phyloP scores from a whole-genome alignment of 2,329 filamentous ascomycete genomes.

The Botryotinia globosa region DNA sequence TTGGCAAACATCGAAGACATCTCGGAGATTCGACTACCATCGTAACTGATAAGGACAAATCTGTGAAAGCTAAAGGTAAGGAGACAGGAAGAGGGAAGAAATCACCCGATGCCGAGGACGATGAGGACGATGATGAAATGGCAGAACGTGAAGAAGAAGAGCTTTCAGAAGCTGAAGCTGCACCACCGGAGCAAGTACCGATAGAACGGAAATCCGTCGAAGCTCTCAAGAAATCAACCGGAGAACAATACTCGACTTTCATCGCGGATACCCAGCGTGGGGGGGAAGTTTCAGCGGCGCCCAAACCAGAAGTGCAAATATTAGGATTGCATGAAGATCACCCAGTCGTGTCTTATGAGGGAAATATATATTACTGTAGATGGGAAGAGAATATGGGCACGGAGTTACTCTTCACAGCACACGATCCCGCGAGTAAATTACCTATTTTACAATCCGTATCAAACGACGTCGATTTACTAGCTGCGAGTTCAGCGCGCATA shows the following conservation, averaged over 20 bases:
- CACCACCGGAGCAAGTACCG: conserved; percentile 28
- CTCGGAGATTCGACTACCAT: conserved; percentile 15
- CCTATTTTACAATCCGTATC: conserved; percentile 51
- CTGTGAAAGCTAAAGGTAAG: neutral
- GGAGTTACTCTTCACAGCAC: conserved; percentile 68
- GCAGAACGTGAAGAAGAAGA: conserved; percentile 27
- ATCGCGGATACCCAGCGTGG: conserved; percentile 23
- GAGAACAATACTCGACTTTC: neutral
- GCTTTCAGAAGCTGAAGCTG: conserved; percentile 34
- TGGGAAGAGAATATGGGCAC: conserved; percentile 86
- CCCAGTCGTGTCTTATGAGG: conserved; percentile 77
- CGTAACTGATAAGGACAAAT: conserved; percentile 7
- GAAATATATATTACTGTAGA: conserved; percentile 71
- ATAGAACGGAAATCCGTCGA: conserved; percentile 5
- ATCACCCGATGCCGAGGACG: conserved; percentile 5
- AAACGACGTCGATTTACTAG: conserved; percentile 66
- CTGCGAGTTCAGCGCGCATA: conserved; percentile 67
- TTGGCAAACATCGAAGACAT: conserved; percentile 18
- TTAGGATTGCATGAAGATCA: conserved; percentile 75
- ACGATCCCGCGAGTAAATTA: conserved; percentile 43
- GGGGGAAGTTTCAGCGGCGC: conserved; percentile 7
- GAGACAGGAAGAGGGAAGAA: conserved; percentile 18
- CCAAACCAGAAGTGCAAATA: conserved; percentile 61
- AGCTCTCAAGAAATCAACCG: neutral
- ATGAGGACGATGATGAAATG: conserved; percentile 22